A percentile compares a stretch with the other conserved stretches of the same genome.
Conservation (phyloP, 352 stramenopile species). For the Pythium grandisporangium region DNA sequence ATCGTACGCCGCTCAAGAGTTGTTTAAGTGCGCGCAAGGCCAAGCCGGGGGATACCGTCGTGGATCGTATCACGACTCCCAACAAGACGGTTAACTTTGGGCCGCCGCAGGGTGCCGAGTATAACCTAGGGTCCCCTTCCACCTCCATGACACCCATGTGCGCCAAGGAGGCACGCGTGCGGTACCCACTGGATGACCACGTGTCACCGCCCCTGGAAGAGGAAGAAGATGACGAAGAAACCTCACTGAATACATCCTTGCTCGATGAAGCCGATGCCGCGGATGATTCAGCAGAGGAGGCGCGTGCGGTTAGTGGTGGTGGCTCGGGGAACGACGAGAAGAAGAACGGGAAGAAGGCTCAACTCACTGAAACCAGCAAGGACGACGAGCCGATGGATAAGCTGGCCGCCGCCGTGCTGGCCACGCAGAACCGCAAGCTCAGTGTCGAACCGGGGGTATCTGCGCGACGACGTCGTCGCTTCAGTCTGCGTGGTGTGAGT, state of each 20-base stretch:
- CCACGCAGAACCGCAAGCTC: not conserved
- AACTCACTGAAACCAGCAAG: too few relatives aligned
- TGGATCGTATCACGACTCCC: constrained; percentile 32
- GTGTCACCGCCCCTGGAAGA: constrained; percentile 8
- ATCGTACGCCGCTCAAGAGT: constrained; percentile 54
- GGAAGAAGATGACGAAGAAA: constrained; percentile 68
- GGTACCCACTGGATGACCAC: constrained; percentile 55
- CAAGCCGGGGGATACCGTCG: constrained; percentile 19
- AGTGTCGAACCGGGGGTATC: constrained; percentile 3
- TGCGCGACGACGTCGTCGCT: constrained; percentile 31
- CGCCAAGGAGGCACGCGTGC: constrained; percentile 35
- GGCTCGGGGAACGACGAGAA: too few relatives aligned
- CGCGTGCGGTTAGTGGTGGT: too few relatives aligned
- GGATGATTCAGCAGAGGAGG: constrained; percentile 30
- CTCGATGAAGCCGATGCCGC: constrained; percentile 63
- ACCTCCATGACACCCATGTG: constrained; percentile 84
- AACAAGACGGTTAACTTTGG: constrained; percentile 83
- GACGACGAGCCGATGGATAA: too few relatives aligned
- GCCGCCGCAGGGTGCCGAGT: constrained; percentile 65
- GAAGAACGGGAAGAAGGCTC: too few relatives aligned
- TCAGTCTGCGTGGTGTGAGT: constrained; percentile 66
- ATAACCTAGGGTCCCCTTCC: constrained; percentile 67
- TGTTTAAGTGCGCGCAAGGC: constrained; percentile 71
- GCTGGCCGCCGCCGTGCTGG: not conserved
- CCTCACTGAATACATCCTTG: constrained; percentile 76